These are phyloP conservation scores for Halteria grandinella DNA, from an alignment of 73 alveolate genomes.

Conservation along the genomic window DNA sequence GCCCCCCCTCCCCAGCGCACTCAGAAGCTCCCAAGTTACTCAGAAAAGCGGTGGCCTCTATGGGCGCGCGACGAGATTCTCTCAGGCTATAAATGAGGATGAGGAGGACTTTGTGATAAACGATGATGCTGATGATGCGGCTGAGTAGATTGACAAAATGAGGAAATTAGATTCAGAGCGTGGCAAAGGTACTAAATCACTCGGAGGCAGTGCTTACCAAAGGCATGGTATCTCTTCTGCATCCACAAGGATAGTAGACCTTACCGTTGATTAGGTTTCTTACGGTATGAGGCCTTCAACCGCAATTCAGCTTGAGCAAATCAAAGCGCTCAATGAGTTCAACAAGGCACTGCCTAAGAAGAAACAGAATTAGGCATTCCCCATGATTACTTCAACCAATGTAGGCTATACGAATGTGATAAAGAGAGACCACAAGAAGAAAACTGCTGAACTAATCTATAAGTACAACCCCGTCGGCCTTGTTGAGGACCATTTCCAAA, in stretches of 20 bases:
- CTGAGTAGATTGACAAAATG: slow-evolving; percentile 1
- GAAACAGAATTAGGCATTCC: slow-evolving; percentile 37
- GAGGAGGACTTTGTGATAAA: slow-evolving; percentile 20
- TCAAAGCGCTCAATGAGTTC: neutral
- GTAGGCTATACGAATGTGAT: slow-evolving; percentile 17
- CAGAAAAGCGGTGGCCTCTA: neutral
- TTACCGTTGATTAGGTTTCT: slow-evolving; percentile 15
- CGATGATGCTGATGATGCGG: neutral
- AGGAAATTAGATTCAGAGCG: too few relatives aligned
- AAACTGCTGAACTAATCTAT: slow-evolving; percentile 1
- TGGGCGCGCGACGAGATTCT: neutral
- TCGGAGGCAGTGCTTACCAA: too few relatives aligned
- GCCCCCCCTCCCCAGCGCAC: too few relatives aligned
- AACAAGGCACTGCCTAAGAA: slow-evolving; percentile 37
- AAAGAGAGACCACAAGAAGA: slow-evolving; percentile 22
- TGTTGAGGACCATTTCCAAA: slow-evolving; percentile 25
- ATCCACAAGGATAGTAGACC: slow-evolving; percentile 22
- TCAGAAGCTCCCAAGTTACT: neutral
- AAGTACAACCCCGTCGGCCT: slow-evolving; percentile 19
- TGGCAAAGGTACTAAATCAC: too few relatives aligned
- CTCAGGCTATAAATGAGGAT: slow-evolving; percentile 1
- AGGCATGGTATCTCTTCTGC: too few relatives aligned
- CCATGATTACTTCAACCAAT: slow-evolving; percentile 28
- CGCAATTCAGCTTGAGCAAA: slow-evolving; percentile 17
- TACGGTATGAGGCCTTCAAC: slow-evolving; percentile 51